Evolutionary conservation across 805 yeast species (phyloP).

Genomic region (Candida parachauliodes): DNA sequence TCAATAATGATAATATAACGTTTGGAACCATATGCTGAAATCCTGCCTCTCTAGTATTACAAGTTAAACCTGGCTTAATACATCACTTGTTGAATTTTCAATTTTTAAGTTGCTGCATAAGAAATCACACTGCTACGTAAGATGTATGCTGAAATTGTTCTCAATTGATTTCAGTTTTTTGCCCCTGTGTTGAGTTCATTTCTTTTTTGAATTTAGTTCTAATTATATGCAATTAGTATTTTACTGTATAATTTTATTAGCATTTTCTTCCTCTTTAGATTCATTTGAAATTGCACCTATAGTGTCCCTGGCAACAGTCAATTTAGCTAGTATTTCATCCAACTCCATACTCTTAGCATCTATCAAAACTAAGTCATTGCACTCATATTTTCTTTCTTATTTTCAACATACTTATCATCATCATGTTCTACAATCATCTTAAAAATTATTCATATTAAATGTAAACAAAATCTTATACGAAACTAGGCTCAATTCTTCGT

Average conservation of each 20-base stretch:
- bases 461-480: slow-evolving; percentile 46
- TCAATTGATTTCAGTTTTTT: too few relatives aligned
- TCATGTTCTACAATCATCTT: slow-evolving; percentile 13
- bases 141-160: too few relatives aligned
- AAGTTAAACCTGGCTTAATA: too few relatives aligned
- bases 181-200: too few relatives aligned
- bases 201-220: too few relatives aligned
- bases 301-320: slow-evolving; percentile 33
- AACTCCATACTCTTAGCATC: slow-evolving; percentile 20
- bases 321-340: slow-evolving; percentile 27
- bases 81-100: too few relatives aligned
- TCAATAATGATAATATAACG: too few relatives aligned
- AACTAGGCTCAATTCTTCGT: slow-evolving; percentile 45
- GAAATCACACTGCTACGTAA: too few relatives aligned
- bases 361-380: slow-evolving; percentile 26
- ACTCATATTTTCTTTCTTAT: slow-evolving; percentile 18
- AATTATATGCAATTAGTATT: slow-evolving; percentile 34
- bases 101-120: too few relatives aligned
- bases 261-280: slow-evolving; percentile 26
- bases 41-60: too few relatives aligned
- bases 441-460: slow-evolving; percentile 22
- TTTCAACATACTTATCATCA: slow-evolving; percentile 16
- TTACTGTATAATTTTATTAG: slow-evolving; percentile 34
- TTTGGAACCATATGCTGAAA: too few relatives aligned
- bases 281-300: slow-evolving; percentile 20